Evolutionary conservation across 495 filamentous ascomycete species (phyloP), one percentile per base, ranked within the genome.

Genomic region (Aspergillus wentii): DNA sequence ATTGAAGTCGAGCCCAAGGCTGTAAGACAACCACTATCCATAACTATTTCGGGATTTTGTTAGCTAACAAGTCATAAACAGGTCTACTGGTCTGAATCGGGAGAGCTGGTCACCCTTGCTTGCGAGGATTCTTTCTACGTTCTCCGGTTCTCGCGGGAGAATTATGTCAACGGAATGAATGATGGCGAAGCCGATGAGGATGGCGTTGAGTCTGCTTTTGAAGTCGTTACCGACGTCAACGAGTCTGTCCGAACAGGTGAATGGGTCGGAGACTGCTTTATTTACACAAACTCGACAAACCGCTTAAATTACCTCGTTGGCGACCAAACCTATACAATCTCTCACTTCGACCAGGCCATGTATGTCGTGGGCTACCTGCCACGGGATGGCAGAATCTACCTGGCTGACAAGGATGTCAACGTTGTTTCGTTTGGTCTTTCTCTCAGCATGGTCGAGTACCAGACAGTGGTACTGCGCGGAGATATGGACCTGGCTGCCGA

Each of bases 181-280:
- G 70, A 80, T 14, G 91, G 86, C 16, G 69, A 83, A 41, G 80
- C 88, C 17, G 89, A 96, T 40, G 94, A 97, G 38, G 94, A 98
- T 64, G 92, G 92, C 31, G 94, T 96, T 28, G 94, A 98, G 66
- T 76, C 87, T n/a, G 92, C 92, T 15, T 94, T 98, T 51, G 92
- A 96, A 46, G 81, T 95, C 23, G 82, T 96, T 33, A 94, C 88
- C 16, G 92, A 96, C 54, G 88, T 96, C 59, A 89, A 86, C 41
- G 94, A 98, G 67, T 83, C 76, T 44, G 86, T 97, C 30, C 82
- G 86, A 32, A 95, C 94, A n/a, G 92, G 88, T 30, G 82, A 92
- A 66, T 99, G 92, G 92, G 83, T 99, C 40, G 92, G 92, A 17
- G 92, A 99, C 62, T 95, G 90, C 67, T 92, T 99, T 71, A 90